Base-by-base conservation (phyloP, 1,139 yeast species). In the Hansenula anomala region DNA sequence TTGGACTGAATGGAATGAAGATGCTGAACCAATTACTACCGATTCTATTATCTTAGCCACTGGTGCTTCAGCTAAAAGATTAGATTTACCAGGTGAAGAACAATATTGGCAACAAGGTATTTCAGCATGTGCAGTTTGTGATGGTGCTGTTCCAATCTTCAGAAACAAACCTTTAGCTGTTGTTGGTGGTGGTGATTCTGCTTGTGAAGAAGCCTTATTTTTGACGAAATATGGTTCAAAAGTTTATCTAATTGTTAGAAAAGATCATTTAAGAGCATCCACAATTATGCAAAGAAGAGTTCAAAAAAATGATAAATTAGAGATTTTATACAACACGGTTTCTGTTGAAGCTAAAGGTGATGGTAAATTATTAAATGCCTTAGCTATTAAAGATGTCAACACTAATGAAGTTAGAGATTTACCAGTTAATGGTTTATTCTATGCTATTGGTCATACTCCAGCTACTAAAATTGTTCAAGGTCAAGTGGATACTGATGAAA, bases 91-190 rank as follows among this genome's bases (percentile, higher is more conserved):
- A 44, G 98, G 98, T 54, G 98, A 92, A 71, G 97, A 92, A 49
- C 76, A 78, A 34, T 92, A 92, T 78, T 92, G 98, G 98, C 98
- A 92, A 73, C 87, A 85, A 63, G 98, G 98, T 63, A 92, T 92
- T 54, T 86, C 96, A 50, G 98, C 98, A 17, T 92, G 98, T 74
- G 98, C 98, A 36, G 98, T 92, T 46, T 92, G 98, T 70, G 98
- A 92, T 61, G 98, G 98, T 65, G 98, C 98, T 28, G 96, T 92
- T 33, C 98, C 98, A 56, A 89, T 92, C 58, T 92, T 92, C 73
- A 84, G 97, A 75, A 86, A 92, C 73, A 86, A 89, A 67, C 97
- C 98, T 31, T 77, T 92, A 59, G 97, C 96, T 15, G 98, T 92
- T 42, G 72, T 92, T 55, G 98, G 98, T 46, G 98, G 98, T 53